Evolutionary conservation across 2,329 filamentous ascomycete species (phyloP), one percentile per base, ranked within the genome.

Genomic region (Xylariomycetidae sp.): DNA sequence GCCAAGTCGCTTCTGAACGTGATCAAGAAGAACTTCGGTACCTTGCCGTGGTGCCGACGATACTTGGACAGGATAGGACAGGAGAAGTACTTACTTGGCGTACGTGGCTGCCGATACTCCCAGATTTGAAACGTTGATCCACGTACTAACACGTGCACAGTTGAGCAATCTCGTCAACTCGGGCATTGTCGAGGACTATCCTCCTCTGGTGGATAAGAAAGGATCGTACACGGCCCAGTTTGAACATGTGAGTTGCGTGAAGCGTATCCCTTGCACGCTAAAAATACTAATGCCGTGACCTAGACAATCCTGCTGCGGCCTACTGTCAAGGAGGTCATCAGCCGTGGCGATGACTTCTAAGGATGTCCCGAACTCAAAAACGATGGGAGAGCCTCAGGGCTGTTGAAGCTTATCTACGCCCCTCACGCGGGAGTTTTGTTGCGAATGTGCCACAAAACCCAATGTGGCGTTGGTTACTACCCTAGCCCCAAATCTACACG

Each of bases 21-120:
- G 19, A 95, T 96, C 60, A 92, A 86, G 65, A 94, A 94, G 72
- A 95, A 95, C 64, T 96, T 95, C 59, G 86, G 87, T 46, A 95
- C 88, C 2, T 64, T 96, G 48, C 88, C 88, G 2, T 96, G 88
- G 62, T 95, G 87, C 61, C 74, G 89, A 43, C 79, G 89, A 47
- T 95, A 95, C 58, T 70, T 96, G 39, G 89, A 95, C 63, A 82
- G 89, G 34, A 63, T 95, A n/a, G 89, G 90, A 17, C 85, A 93
- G 59, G 87, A 95, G 41, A 95, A 95, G 62, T 95, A 96, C 57
- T 74, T 95, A 23, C 71, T 95, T 6, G 89, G 89, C 28, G 85
- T 90, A 67, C 60, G 79, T 62, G 14, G 15, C 19, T 12, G n/a
- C n/a, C n/a, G n/a, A n/a, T n/a, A n/a, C n/a, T n/a, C n/a, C n/a